phyloP scores from a whole-genome alignment of 2,329 filamentous ascomycete species.

The Venturia carpophila region DNA sequence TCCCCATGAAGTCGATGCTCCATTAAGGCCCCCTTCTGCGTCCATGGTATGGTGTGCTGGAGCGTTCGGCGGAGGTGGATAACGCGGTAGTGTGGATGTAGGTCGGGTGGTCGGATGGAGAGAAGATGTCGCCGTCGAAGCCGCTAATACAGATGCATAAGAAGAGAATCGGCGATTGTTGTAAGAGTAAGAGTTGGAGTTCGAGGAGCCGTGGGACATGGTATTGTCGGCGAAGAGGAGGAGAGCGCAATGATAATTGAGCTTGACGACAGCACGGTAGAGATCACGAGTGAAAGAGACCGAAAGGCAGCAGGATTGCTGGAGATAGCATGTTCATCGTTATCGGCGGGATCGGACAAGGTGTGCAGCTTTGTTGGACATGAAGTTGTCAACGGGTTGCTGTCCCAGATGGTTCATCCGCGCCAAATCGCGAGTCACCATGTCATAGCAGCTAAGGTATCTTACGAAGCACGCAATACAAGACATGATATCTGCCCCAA shows the following conservation, averaged over 20 bases:
- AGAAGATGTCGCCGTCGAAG: slow-evolving; percentile 1
- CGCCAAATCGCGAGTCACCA: background rate
- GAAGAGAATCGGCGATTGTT: slow-evolving; percentile 6
- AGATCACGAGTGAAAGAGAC: background rate
- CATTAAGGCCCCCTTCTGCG: background rate
- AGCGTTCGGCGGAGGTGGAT: slow-evolving; percentile 9
- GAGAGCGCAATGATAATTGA: background rate
- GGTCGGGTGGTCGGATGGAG: slow-evolving; percentile 2
- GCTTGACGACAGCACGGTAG: background rate
- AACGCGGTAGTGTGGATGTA: background rate
- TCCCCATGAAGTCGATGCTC: background rate
- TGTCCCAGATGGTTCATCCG: background rate
- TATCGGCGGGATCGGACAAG: background rate
- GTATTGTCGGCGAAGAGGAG: background rate
- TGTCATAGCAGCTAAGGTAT: background rate
- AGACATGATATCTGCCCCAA: background rate
- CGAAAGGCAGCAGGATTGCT: background rate
- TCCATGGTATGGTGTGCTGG: slow-evolving; percentile 20
- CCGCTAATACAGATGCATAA: slow-evolving; percentile 8
- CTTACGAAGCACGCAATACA: background rate
- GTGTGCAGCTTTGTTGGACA: background rate
- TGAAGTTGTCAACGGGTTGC: background rate
- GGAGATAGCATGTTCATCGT: background rate
- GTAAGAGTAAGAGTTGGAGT: background rate
- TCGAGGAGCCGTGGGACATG: slow-evolving; percentile 7